Conservation (phyloP, 768 basidiomycete genomes). For the Leccinellum rugosiceps region DNA sequence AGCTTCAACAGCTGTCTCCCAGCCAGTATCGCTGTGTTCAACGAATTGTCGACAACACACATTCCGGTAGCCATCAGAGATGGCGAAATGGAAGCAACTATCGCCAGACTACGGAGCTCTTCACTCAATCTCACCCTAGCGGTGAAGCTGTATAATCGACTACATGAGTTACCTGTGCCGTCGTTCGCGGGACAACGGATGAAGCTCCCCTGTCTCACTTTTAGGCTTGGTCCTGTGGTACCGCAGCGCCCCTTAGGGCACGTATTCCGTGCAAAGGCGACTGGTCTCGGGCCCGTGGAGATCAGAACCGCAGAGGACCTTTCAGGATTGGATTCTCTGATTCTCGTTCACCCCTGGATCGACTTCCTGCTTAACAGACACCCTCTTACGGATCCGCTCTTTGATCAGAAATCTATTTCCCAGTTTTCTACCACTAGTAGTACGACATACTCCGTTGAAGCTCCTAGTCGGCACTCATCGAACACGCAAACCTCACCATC, state of each 20-base stretch:
- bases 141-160: background rate
- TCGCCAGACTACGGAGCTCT: background rate
- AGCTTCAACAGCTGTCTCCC: background rate
- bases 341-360: background rate
- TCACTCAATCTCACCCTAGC: no score
- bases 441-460: no score
- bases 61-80: background rate
- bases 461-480: no score
- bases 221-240: background rate
- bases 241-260: background rate
- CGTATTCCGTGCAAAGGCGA: background rate
- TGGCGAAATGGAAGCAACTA: background rate
- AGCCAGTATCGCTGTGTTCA: background rate
- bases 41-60: background rate
- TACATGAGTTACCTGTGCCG: background rate
- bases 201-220: background rate
- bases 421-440: no score
- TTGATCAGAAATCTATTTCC: no score
- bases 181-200: background rate
- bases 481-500: no score
- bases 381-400: fast-evolving
- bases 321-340: background rate
- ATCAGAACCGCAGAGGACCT: background rate
- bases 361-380: background rate
- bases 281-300: background rate